phyloP scores from a whole-genome alignment of 2,329 filamentous ascomycete genomes.

The Epichloe glyceriae region DNA sequence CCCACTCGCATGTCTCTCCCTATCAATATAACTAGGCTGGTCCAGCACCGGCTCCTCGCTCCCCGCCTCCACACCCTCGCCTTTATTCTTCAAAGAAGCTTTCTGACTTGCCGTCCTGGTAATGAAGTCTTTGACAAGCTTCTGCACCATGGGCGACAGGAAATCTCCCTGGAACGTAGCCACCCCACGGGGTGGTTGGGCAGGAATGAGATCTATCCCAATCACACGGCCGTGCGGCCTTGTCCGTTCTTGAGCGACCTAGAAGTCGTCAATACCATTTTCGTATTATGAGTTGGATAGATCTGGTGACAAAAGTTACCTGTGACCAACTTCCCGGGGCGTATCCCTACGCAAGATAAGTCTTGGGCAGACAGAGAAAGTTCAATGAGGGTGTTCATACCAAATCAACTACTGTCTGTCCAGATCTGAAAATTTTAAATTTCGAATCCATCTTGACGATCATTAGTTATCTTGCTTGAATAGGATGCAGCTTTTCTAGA shows the following conservation, averaged over 20 bases:
- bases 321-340: slow-evolving; percentile 64
- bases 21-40: slow-evolving; percentile 51
- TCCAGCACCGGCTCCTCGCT: slow-evolving; percentile 17
- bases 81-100: background rate
- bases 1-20: slow-evolving; percentile 35
- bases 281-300: background rate
- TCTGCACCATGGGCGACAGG: slow-evolving; percentile 59
- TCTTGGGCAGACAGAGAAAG: background rate
- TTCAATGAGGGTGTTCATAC: slow-evolving; percentile 30
- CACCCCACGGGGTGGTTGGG: slow-evolving; percentile 81
- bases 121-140: slow-evolving; percentile 65
- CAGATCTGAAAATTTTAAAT: slow-evolving; percentile 63
- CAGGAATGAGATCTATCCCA: slow-evolving; percentile 88
- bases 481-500: background rate
- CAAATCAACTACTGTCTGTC: slow-evolving; percentile 82
- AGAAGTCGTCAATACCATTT: background rate
- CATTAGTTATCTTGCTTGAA: background rate
- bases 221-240: slow-evolving; percentile 66
- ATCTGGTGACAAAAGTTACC: slow-evolving; percentile 24
- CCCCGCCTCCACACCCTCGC: slow-evolving; percentile 4
- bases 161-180: slow-evolving; percentile 94
- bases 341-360: slow-evolving; percentile 45
- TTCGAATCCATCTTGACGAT: slow-evolving; percentile 60
- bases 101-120: slow-evolving; percentile 34
- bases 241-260: slow-evolving; percentile 74